phyloP scores from a whole-genome alignment of 1,139 yeast genomes.

The Kodamaea derodonti region DNA sequence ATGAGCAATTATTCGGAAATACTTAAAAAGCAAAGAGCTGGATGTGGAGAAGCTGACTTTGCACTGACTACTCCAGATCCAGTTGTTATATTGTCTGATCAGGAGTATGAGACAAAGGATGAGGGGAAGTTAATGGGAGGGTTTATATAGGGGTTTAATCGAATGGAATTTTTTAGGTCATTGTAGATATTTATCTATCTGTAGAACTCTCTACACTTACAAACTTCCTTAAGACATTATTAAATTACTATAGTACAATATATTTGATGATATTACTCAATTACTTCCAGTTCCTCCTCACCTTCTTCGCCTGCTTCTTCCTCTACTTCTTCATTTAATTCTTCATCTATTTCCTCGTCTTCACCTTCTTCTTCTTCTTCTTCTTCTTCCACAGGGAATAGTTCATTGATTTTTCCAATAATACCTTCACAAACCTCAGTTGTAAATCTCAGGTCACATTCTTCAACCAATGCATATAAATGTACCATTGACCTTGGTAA shows the following conservation, averaged over 20 bases:
- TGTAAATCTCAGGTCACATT: slow-evolving; percentile 78
- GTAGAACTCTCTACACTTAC: not conserved
- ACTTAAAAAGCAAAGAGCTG: slow-evolving; percentile 5
- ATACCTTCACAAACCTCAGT: slow-evolving; percentile 60
- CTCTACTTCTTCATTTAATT: slow-evolving; percentile 9
- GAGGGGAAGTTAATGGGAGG: slow-evolving; percentile 12
- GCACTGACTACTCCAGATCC: not conserved
- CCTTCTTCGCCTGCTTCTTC: slow-evolving; percentile 9
- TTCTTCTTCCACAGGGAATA: slow-evolving; percentile 44
- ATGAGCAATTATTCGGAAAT: slow-evolving; percentile 9
- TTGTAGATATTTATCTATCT: not conserved
- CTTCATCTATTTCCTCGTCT: slow-evolving; percentile 19
- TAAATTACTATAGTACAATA: too few species aligned
- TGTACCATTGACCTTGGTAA: slow-evolving; percentile 79
- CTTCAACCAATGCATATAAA: slow-evolving; percentile 78
- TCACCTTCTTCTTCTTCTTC: slow-evolving; percentile 33
- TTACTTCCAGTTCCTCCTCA: slow-evolving; percentile 3
- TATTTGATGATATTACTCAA: not conserved
- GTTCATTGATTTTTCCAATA: slow-evolving; percentile 43
- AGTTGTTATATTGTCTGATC: not conserved
- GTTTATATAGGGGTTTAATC: slow-evolving; percentile 8
- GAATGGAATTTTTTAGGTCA: not conserved
- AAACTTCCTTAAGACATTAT: too few species aligned
- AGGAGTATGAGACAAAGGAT: slow-evolving; percentile 2
- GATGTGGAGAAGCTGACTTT: not conserved